phyloP scores from a whole-genome alignment of 805 yeast species.

The Candida sanyiensis region DNA sequence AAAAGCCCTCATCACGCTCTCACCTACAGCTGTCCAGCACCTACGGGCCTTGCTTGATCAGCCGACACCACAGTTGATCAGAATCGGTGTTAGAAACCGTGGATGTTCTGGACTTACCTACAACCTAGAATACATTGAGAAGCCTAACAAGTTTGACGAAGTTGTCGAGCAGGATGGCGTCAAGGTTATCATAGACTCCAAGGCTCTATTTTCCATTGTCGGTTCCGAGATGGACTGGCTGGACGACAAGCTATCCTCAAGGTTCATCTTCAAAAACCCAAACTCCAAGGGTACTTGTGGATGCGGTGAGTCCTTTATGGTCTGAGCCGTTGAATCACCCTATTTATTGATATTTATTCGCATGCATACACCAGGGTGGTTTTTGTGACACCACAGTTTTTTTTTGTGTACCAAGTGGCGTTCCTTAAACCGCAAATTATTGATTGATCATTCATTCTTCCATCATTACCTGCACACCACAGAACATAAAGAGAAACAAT shows the following conservation, averaged over 20 bases:
- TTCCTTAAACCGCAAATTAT: background rate
- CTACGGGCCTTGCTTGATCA: conserved; percentile 59
- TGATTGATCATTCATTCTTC: too few relatives aligned
- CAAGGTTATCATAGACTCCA: conserved; percentile 87
- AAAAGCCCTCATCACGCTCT: conserved; percentile 80
- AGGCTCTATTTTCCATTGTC: conserved; percentile 90
- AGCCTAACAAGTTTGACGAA: conserved; percentile 95
- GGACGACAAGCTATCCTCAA: conserved; percentile 82
- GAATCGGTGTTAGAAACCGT: conserved; percentile 91
- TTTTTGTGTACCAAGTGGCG: background rate
- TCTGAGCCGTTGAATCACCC: conserved; percentile 35
- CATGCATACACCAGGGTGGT: background rate
- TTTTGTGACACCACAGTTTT: background rate
- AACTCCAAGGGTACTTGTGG: conserved; percentile 98
- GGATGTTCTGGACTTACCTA: conserved; percentile 96
- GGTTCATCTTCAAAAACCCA: conserved; percentile 92
- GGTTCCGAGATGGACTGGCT: conserved; percentile 99
- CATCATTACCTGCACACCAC: too few relatives aligned
- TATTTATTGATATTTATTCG: conserved; percentile 4
- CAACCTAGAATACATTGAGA: conserved; percentile 81
- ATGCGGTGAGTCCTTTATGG: conserved; percentile 98
- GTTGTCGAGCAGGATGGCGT: conserved; percentile 90
- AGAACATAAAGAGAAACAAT: background rate
- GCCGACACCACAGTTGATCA: conserved; percentile 83
- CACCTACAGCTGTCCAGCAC: conserved; percentile 72